Evolutionary conservation across 1,139 yeast species (phyloP).

Genomic region (Hemisphaericaspora lyxosophila): DNA sequence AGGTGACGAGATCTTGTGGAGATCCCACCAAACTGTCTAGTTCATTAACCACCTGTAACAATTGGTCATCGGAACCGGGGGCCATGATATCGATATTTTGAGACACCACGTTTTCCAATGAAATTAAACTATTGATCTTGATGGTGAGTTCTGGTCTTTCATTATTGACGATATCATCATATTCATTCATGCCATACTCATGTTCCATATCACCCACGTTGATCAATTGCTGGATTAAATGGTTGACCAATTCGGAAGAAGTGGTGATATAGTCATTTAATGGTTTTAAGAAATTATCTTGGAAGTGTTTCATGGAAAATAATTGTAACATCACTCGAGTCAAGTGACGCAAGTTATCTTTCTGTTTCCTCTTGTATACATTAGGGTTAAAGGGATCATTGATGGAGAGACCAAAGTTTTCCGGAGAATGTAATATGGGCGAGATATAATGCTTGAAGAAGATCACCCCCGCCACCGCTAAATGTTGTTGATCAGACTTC

Average conservation of each 20-base stretch:
- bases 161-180: conserved; percentile 70
- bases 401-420: conserved; percentile 50
- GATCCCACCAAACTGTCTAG: conserved; percentile 37
- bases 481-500: conserved; percentile 50
- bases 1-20: conserved; percentile 40
- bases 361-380: conserved; percentile 16
- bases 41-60: conserved; percentile 40
- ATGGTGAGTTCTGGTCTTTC: conserved; percentile 65
- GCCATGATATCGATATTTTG: conserved; percentile 53
- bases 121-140: conserved; percentile 63
- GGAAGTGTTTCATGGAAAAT: conserved; percentile 67
- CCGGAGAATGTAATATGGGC: conserved; percentile 71
- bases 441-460: conserved; percentile 62
- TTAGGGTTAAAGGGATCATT: conserved; percentile 20
- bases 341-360: conserved; percentile 58
- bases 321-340: conserved; percentile 64
- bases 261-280: conserved; percentile 67
- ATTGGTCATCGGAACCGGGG: conserved; percentile 54
- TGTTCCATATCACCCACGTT: conserved; percentile 57
- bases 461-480: conserved; percentile 69
- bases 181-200: conserved; percentile 61
- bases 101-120: conserved; percentile 57
- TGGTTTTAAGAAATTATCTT: conserved; percentile 74
- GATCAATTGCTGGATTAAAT: conserved; percentile 48
- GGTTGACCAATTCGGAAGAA: conserved; percentile 46